Percentiles rank a stretch among this genome's conserved stretches.
Evolutionary conservation across 768 basidiomycete genomes (phyloP).

Genomic region (Serpula lacrymans): DNA sequence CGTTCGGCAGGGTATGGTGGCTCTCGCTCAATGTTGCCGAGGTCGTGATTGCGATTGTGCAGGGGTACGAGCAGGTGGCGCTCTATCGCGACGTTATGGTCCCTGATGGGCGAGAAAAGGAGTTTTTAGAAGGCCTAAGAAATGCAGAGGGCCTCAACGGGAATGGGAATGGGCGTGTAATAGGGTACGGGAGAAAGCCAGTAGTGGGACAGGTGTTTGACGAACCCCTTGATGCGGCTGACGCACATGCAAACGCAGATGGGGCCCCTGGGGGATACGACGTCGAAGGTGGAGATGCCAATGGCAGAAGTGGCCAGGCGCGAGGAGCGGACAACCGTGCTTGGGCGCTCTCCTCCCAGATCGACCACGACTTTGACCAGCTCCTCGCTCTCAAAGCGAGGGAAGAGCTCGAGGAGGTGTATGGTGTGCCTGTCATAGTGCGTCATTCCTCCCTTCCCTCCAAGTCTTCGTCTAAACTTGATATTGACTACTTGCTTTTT

Average conservation of each 20-base stretch:
- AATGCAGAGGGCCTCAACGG: constrained; percentile 5
- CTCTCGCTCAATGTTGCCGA: constrained; percentile 69
- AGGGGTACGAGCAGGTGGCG: constrained; percentile 66
- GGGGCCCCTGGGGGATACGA: no score
- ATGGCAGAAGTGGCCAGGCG: constrained; percentile 16
- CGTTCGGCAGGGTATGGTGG: constrained; percentile 75
- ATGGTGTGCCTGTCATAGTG: constrained; percentile 77
- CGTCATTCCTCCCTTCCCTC: constrained; percentile 26
- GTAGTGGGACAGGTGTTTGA: constrained; percentile 4
- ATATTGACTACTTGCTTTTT: constrained; percentile 8
- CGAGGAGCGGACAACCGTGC: constrained; percentile 2
- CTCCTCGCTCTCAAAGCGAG: constrained; percentile 59
- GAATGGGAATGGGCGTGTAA: constrained; percentile 14
- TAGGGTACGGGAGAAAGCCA: constrained; percentile 2
- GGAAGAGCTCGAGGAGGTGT: constrained; percentile 76
- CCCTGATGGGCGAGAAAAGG: constrained; percentile 35
- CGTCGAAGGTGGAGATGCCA: constrained; percentile 20
- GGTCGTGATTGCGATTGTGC: constrained; percentile 57
- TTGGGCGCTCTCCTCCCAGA: constrained; percentile 31
- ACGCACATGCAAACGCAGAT: no score
- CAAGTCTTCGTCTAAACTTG: not conserved
- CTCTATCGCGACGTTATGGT: constrained; percentile 72
- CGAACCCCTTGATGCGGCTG: constrained; percentile 11
- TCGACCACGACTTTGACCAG: constrained; percentile 66
- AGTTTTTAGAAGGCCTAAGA: constrained; percentile 33